Base-by-base conservation (phyloP, 2,329 filamentous ascomycete species). In the Allantophomopsis cytisporea region DNA sequence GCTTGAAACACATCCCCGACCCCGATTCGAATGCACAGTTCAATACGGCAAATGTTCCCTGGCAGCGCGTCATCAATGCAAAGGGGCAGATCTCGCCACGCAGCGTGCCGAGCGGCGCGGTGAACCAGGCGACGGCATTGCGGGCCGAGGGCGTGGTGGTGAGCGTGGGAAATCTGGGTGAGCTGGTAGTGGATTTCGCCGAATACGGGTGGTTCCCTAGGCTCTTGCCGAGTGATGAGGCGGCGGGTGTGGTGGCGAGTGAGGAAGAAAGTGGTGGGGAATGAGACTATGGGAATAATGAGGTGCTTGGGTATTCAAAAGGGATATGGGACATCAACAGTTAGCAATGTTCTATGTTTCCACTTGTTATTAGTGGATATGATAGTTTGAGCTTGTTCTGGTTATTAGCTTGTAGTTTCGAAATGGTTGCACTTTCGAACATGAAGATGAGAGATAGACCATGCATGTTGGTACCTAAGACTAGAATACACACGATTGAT, bases 31-130 rank as follows among this genome's bases (percentile, higher is more conserved):
- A 73, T 41, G 47, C 55, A 40, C 66, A 60, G 41, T 93, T 81
- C 62, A 80, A 94, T 57, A 66, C 71, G 43, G 66, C 65, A 17
- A 95, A 81, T 47, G 89, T 96, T 3, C 89, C 89, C 0, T 96
- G 89, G 89, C 89, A 96, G 64, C 69, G 91, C 42, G 84, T 96
- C 43, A 82, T 96, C 55, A 94, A 89, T 58, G 65, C 84, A 12
- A 89, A 83, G 60, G 88, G 89, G 16, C 66, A 76, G 43, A 93
- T 96, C 48, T 94, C 87, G 35, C 83, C 83, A 7, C 75, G 55
- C 42, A 48, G 51, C 23, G 47, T 57, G 21, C 52, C 54, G 5
- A 54, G 53, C 13, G 56, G 54, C 32, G 53, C 57, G 21, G 46
- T 47, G 38, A 49, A 52, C 17, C 60, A 63, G 45, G 60, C 60